phyloP scores from a whole-genome alignment of 495 filamentous ascomycete species.

The Astrocystis sublimbata region DNA sequence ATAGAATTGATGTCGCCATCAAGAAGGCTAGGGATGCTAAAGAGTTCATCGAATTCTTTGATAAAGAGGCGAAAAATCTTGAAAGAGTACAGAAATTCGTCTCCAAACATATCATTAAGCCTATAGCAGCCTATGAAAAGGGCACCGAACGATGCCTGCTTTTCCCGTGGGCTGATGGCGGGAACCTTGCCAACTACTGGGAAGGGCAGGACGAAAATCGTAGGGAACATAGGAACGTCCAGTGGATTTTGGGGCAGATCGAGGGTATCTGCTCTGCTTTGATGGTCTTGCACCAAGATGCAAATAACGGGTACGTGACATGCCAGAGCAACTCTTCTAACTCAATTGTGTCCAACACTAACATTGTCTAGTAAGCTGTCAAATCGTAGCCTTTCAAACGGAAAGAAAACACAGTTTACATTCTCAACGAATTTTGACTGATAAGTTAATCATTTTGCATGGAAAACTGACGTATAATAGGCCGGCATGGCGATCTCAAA shows the following conservation, averaged over 20 bases:
- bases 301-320: slow-evolving; percentile 7
- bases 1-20: not conserved
- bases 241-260: slow-evolving; percentile 19
- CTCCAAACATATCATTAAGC: slow-evolving; percentile 20
- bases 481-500: slow-evolving; percentile 33
- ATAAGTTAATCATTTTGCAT: not conserved
- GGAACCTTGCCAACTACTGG: slow-evolving; percentile 24
- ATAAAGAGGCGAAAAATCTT: not conserved
- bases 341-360: not conserved
- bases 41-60: not conserved
- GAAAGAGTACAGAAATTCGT: not conserved
- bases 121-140: slow-evolving; percentile 20
- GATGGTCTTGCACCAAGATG: slow-evolving; percentile 13
- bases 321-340: not conserved
- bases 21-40: not conserved
- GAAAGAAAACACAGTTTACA: not conserved
- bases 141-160: slow-evolving; percentile 10
- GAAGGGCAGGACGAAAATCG: not conserved
- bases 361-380: not conserved
- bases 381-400: not conserved
- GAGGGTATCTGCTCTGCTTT: slow-evolving; percentile 23
- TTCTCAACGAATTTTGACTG: not conserved
- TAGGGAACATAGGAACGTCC: not conserved
- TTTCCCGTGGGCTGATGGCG: slow-evolving; percentile 26
- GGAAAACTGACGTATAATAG: not conserved